Conservation (phyloP, 116 monocot species). For the Zostera marina region DNA sequence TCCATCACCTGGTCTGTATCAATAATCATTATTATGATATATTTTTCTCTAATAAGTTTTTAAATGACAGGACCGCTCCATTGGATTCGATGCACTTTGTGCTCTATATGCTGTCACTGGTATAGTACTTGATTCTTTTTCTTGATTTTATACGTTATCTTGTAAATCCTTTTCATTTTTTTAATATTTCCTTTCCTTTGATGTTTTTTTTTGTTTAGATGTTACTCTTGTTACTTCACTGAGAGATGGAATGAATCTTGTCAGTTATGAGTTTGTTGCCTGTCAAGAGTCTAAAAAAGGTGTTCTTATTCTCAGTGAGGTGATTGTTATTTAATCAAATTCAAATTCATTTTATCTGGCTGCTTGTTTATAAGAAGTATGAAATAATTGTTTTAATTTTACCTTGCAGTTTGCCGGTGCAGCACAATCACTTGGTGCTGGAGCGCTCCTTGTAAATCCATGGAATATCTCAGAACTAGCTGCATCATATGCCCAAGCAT, state of each 20-base stretch:
- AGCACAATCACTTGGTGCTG: conserved; percentile 95
- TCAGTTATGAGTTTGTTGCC: conserved; percentile 97
- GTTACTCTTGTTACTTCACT: conserved; percentile 94
- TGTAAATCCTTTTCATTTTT: too few relatives aligned
- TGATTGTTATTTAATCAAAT: conserved; percentile 7
- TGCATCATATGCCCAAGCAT: conserved; percentile 40
- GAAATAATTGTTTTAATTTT: neutral
- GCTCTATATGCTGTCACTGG: conserved; percentile 96
- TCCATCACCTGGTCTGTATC: conserved; percentile 76
- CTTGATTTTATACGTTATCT: neutral
- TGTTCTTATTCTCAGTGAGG: conserved; percentile 95
- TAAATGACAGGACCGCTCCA: conserved; percentile 66
- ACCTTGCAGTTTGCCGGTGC: conserved; percentile 90
- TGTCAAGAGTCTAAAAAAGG: conserved; percentile 95
- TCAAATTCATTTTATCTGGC: too few relatives aligned
- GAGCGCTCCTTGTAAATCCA: conserved; percentile 87
- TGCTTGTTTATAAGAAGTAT: too few relatives aligned
- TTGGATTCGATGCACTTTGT: conserved; percentile 86
- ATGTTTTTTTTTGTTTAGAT: conserved; percentile 35
- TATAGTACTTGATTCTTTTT: neutral
- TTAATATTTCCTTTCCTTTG: too few relatives aligned
- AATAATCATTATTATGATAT: neutral
- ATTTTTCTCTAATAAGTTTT: neutral
- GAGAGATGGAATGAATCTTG: conserved; percentile 98
- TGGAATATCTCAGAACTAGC: conserved; percentile 98